These are phyloP conservation scores for Xylaria castorea DNA, from an alignment of 495 filamentous ascomycete species.

Conservation along the genomic window DNA sequence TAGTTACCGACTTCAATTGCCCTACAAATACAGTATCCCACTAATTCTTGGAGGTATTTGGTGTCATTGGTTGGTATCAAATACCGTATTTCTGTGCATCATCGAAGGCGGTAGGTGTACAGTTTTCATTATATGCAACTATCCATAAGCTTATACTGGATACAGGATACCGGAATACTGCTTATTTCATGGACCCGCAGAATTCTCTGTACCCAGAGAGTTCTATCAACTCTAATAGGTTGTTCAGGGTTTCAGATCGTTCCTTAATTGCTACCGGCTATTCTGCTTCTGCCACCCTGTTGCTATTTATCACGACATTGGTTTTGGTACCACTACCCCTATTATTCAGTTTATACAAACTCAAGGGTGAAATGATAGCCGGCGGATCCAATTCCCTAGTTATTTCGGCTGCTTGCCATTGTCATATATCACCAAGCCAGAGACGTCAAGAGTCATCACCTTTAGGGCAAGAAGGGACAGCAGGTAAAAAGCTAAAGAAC, in stretches of 20 bases:
- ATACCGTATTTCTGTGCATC: conserved; percentile 21
- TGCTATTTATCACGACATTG: not conserved
- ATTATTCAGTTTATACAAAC: not conserved
- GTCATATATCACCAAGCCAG: too few species aligned
- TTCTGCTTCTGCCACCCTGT: not conserved
- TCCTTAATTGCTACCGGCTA: not conserved
- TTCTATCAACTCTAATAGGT: not conserved
- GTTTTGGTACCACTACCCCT: not conserved
- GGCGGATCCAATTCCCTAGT: conserved; percentile 7
- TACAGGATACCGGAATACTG: not conserved
- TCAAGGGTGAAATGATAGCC: not conserved
- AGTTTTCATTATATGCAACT: too few species aligned
- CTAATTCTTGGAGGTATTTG: conserved; percentile 22
- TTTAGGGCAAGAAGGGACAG: too few species aligned
- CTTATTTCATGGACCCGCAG: not conserved
- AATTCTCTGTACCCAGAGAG: not conserved
- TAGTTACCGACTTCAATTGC: conserved; percentile 29
- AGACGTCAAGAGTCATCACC: too few species aligned
- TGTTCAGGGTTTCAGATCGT: not conserved
- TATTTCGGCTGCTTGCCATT: conserved; percentile 16
- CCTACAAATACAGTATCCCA: conserved; percentile 28
- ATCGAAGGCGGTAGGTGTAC: conserved; percentile 22
- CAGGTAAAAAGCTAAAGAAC: too few species aligned
- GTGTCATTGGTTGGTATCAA: conserved; percentile 35
- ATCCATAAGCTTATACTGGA: not conserved